phyloP scores from a whole-genome alignment of 1,284 basidiomycete species.

The Trametes versicolor region DNA sequence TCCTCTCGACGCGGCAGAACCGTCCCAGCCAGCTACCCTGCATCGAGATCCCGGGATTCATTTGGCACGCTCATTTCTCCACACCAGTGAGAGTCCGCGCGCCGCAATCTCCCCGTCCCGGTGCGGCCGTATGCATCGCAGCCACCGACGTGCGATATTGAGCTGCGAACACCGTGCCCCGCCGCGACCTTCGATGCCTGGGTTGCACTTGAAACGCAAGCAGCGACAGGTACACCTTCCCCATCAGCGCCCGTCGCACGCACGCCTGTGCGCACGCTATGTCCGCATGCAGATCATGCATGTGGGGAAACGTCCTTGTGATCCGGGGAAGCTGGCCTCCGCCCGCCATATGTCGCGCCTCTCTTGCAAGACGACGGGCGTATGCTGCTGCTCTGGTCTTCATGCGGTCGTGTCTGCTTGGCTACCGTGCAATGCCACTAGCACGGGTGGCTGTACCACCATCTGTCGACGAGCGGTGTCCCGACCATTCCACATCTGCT shows the following conservation, averaged over 20 bases:
- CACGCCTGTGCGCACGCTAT: slow-evolving; percentile 1
- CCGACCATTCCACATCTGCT: background rate
- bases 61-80: slow-evolving; percentile 7
- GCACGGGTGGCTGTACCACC: background rate
- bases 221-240: background rate
- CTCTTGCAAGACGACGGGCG: background rate
- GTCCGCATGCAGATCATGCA: slow-evolving; percentile 21
- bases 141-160: background rate
- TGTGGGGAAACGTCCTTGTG: slow-evolving; percentile 7
- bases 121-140: background rate
- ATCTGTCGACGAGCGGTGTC: slow-evolving; percentile 4
- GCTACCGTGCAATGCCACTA: background rate
- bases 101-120: background rate
- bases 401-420: background rate
- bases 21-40: slow-evolving; percentile 1
- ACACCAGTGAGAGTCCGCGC: slow-evolving; percentile 4
- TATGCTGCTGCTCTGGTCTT: background rate
- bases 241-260: slow-evolving; percentile 10
- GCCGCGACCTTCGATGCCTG: too few species aligned
- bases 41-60: slow-evolving; percentile 13
- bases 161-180: background rate
- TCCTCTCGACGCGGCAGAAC: slow-evolving; percentile 22
- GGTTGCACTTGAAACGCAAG: background rate
- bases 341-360: slow-evolving; percentile 1
- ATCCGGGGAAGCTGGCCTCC: slow-evolving; percentile 9